Base-by-base conservation (phyloP, 2,329 filamentous ascomycete species). In the Neofusicoccum umdonicola region DNA sequence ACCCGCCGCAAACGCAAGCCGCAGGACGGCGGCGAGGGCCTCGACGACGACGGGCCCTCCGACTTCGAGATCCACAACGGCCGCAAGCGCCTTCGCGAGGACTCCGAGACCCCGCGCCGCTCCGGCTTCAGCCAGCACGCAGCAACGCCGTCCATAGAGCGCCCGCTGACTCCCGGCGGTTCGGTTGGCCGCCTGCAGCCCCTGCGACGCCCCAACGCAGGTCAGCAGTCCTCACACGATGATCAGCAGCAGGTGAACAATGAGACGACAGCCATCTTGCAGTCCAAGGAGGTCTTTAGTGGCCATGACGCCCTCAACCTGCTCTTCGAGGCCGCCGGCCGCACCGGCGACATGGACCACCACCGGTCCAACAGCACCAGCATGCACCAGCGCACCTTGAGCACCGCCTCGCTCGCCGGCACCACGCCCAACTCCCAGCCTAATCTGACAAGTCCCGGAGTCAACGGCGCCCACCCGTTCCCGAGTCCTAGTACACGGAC, bases 291-390 rank as follows among this genome's bases (percentile, higher is more conserved):
- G 69, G 88, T 98, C 50, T 96, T 93, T 76, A 93, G 93, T 41
- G 93, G 92, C 3, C 93, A 97, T 73, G 94, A 98, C 80, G 94
- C 94, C 27, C 83, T 98, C 54, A 93, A 97, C 76, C 83, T 97
- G 65, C 84, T 98, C 15, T 96, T 96, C 73, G 93, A 96, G 79
- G 94, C 93, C 19, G 93, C 85, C 2, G 81, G 80, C 7, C 76
- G 80, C 62, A 84, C 80, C 17, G 81, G 80, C 65, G 81, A 83
- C 67, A 73, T 83, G 47, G 67, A 69, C 27, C 80, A 81, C 63
- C 81, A 82, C 67, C 78, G 80, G 60, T 77, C 81, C 19, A 79
- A 79, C 71, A 85, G 83, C 71, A 74, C 77, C 44, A 72, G 71
- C 63, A 78, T 75, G 62, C 66, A 73, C 13, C 77, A 78, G 68